Base-by-base conservation (phyloP, 495 filamentous ascomycete genomes). In the Glutinoglossum americanum region DNA sequence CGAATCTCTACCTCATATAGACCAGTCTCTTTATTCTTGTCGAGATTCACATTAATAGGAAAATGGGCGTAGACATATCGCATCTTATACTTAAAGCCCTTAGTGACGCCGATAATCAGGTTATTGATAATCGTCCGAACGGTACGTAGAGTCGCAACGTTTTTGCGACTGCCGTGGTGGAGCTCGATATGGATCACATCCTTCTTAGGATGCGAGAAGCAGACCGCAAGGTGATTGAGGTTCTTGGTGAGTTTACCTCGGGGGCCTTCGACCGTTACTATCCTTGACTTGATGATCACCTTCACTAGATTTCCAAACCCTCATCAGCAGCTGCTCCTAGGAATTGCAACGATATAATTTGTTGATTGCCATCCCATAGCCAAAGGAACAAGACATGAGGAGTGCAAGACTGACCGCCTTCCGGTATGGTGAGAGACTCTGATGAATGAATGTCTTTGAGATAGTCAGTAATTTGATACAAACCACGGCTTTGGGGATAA, bases 71-170 rank as follows among this genome's bases (percentile, higher is more conserved):
- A 98, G 75, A 98, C 92, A 75, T 98, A 98, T 64, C 92, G 86
- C 92, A 98, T 97, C 85, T 97, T 98, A 85, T 98, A 98, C 77
- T 90, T 90, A 85, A 85, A 98, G 61, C 92, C 92, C 76, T 85
- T 89, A 69, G 93, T 98, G 60, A 98, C 92, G 72, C 92, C 92
- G 69, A 87, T 83, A 74, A 97, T 85, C 72, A 98, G 66, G 82
- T 98, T 98, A 80, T 92, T 85, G 78, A 98, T 94, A 72, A 97
- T 66, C 58, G 89, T 88, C 65, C 85, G 85, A 81, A 98, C 92
- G 66, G 92, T 98, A 66, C 92, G 90, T 69, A 98, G 87, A 60
- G 92, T 86, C 71, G 92, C 92, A 67, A 98, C 83, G 70, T 87
- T 89, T 80, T 98, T 98, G 72, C 92, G 89, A 66, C 79, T 76